These are phyloP conservation scores for Podospora pseudoanserina DNA, from an alignment of 495 filamentous ascomycete genomes.

Conservation along the genomic window DNA sequence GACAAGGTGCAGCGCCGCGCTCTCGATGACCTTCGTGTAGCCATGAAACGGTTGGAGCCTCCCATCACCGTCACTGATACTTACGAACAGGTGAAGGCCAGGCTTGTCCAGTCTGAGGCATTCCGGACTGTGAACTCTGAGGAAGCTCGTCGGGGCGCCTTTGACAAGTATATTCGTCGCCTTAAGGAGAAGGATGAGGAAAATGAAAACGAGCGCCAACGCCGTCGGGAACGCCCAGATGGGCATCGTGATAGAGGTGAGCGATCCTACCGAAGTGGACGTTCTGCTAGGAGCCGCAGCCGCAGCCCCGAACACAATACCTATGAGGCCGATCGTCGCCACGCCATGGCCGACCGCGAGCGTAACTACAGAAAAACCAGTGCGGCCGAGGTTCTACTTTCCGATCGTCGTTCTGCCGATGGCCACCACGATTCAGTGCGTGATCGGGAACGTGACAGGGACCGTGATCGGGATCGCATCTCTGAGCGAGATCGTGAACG, in stretches of 20 bases:
- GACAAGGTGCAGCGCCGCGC: slow-evolving; percentile 83
- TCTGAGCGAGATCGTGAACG: slow-evolving; percentile 44
- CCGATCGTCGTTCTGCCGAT: slow-evolving; percentile 45
- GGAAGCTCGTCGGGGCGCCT: slow-evolving; percentile 74
- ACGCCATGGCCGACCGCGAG: slow-evolving; percentile 82
- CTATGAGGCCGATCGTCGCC: slow-evolving; percentile 83
- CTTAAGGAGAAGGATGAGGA: slow-evolving; percentile 90
- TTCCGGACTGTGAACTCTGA: slow-evolving; percentile 78
- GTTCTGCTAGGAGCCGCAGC: slow-evolving; percentile 54
- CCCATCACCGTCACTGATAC: slow-evolving; percentile 70
- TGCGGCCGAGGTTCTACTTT: slow-evolving; percentile 58
- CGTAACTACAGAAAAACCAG: slow-evolving; percentile 78
- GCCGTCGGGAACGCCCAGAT: slow-evolving; percentile 61
- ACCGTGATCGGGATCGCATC: slow-evolving; percentile 50
- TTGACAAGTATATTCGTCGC: slow-evolving; percentile 89
- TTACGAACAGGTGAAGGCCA: slow-evolving; percentile 77
- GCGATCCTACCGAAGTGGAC: slow-evolving; percentile 56
- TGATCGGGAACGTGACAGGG: slow-evolving; percentile 50
- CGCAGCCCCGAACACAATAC: slow-evolving; percentile 72
- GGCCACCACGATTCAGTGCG: slow-evolving; percentile 46
- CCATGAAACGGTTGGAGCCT: slow-evolving; percentile 90
- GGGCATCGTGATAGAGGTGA: slow-evolving; percentile 52
- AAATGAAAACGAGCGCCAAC: slow-evolving; percentile 65
- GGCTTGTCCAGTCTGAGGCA: slow-evolving; percentile 75
- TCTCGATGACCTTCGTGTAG: slow-evolving; percentile 78